Conservation (phyloP, 768 basidiomycete species). For the Paxillus rubicundulus region DNA sequence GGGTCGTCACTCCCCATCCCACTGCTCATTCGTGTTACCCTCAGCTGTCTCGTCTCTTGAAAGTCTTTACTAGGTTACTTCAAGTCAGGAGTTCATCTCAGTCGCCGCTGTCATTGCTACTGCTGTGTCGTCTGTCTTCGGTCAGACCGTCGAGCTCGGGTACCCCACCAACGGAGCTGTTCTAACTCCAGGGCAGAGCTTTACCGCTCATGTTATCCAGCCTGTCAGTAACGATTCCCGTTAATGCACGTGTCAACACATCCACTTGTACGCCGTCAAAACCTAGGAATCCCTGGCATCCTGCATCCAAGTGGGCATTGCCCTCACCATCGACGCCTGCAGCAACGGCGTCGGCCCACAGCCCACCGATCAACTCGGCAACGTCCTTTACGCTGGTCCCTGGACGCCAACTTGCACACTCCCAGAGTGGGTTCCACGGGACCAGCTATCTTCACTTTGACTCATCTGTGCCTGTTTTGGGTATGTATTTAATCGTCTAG, state of each 20-base stretch:
- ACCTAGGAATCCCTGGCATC: slow-evolving; percentile 15
- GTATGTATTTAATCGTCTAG: slow-evolving; percentile 10
- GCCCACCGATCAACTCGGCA: slow-evolving; percentile 21
- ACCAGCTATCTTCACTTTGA: slow-evolving; percentile 29
- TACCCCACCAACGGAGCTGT: slow-evolving; percentile 19
- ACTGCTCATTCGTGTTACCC: neutral
- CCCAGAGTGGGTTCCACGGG: slow-evolving; percentile 15
- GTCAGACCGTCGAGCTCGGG: slow-evolving; percentile 29
- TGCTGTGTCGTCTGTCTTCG: slow-evolving; percentile 11
- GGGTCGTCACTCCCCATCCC: neutral
- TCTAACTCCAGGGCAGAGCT: slow-evolving; percentile 14
- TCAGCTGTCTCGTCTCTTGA: neutral
- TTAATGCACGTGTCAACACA: neutral
- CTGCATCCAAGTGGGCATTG: slow-evolving; percentile 30
- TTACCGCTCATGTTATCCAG: slow-evolving; percentile 17
- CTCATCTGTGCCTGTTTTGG: slow-evolving; percentile 30
- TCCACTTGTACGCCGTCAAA: neutral
- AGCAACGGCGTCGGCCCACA: slow-evolving; percentile 20
- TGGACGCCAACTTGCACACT: slow-evolving; percentile 22
- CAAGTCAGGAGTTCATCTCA: slow-evolving; percentile 13
- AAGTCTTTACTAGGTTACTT: too few species aligned
- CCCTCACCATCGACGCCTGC: slow-evolving; percentile 24
- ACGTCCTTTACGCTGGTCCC: slow-evolving; percentile 28
- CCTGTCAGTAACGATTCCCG: slow-evolving; percentile 16
- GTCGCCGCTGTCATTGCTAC: slow-evolving; percentile 4